phyloP scores from a whole-genome alignment of 176 grass and related monocot species.

The Aechmea fasciata region DNA sequence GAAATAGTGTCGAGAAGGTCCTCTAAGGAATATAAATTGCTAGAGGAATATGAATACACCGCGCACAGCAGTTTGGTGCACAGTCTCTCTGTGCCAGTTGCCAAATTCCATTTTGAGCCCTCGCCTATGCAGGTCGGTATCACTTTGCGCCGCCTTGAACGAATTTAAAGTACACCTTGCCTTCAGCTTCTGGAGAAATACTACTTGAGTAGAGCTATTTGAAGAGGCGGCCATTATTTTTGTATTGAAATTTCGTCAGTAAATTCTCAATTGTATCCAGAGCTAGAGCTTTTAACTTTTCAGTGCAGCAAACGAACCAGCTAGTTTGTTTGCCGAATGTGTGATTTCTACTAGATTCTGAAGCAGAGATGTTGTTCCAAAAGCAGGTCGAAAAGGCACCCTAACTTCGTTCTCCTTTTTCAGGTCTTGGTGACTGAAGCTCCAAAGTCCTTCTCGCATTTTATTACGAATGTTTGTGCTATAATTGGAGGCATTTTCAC shows the following conservation, averaged over 20 bases:
- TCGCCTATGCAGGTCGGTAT: constrained; percentile 89
- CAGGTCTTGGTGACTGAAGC: constrained; percentile 91
- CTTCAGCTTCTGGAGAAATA: not conserved
- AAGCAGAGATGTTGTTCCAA: too few relatives aligned
- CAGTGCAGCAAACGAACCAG: not conserved
- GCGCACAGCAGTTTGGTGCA: constrained; percentile 90
- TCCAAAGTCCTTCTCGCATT: constrained; percentile 87
- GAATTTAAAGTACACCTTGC: not conserved
- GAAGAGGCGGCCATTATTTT: too few relatives aligned
- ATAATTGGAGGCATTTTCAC: constrained; percentile 98
- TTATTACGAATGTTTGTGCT: constrained; percentile 94
- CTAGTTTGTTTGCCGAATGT: not conserved
- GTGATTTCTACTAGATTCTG: too few relatives aligned
- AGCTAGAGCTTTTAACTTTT: too few relatives aligned
- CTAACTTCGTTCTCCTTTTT: constrained; percentile 7
- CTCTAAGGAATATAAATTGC: constrained; percentile 57
- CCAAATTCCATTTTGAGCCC: constrained; percentile 95
- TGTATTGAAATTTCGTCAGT: too few relatives aligned
- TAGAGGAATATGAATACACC: constrained; percentile 99
- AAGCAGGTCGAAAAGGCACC: too few relatives aligned
- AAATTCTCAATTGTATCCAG: too few relatives aligned
- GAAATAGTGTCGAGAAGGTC: constrained; percentile 50
- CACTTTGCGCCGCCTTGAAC: constrained; percentile 7
- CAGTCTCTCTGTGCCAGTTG: constrained; percentile 79
- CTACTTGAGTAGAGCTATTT: not conserved